Evolutionary conservation across 2,329 filamentous ascomycete species (phyloP).

Genomic region (Fusarium dlaminii): DNA sequence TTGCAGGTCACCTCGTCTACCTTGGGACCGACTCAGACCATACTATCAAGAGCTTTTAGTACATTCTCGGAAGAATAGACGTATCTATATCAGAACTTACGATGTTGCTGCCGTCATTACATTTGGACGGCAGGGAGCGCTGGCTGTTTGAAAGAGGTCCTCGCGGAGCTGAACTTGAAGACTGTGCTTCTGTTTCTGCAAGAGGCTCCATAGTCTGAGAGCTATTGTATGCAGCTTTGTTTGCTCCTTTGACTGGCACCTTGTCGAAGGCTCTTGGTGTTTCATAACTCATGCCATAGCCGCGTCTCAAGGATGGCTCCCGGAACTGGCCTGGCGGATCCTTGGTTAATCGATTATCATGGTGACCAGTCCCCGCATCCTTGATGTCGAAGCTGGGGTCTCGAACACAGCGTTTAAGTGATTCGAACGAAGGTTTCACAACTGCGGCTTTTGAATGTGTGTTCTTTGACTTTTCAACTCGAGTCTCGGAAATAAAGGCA

Average conservation of each 20-base stretch:
- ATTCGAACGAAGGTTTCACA: neutral
- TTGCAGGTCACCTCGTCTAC: constrained; percentile 22
- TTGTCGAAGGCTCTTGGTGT: neutral
- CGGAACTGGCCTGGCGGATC: neutral
- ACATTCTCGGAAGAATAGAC: neutral
- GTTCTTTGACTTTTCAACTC: neutral
- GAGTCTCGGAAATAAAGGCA: neutral
- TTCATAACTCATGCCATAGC: neutral
- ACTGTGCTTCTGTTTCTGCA: neutral
- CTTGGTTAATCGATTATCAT: constrained; percentile 2
- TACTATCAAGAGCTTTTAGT: constrained; percentile 26
- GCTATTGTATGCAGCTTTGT: neutral
- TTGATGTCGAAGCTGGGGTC: neutral
- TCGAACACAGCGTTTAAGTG: neutral
- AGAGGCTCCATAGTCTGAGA: neutral
- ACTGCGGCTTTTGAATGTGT: no score
- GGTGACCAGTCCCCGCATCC: neutral
- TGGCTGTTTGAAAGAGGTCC: neutral
- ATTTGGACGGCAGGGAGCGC: no score
- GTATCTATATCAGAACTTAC: neutral
- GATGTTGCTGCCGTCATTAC: neutral
- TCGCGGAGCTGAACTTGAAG: neutral
- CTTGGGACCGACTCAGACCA: neutral
- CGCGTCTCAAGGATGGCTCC: constrained; percentile 13
- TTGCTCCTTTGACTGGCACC: neutral